Base-by-base conservation (phyloP, 129 eudicot genomes). In the Sambucus nigra region DNA sequence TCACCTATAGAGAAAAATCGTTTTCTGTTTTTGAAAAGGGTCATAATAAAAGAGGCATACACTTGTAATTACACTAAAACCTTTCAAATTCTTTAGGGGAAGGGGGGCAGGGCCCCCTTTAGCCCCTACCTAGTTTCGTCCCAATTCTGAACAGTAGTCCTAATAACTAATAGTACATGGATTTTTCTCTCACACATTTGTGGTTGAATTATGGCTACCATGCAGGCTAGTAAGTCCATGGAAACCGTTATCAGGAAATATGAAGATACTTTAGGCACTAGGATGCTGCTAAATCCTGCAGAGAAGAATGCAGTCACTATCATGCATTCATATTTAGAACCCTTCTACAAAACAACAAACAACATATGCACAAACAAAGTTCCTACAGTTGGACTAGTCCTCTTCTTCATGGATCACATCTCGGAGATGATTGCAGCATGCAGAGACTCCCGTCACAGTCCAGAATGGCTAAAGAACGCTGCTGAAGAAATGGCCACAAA, bases 371-470 rank as follows among this genome's bases (percentile, higher is more conserved):
- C 95, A 25, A 79, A 71, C 69, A 79, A 82, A 47, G 65, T 76
- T 13, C 86, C 80, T 35, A 81, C 98, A 4, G 55, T 89, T 2
- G 98, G 98, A n/a, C 68, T 89, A 27, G 88, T 85, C 42, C 81
- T 89, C 47, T 89, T 89, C 78, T 89, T 89, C 85, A 89, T 89
- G 95, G 98, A 89, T 35, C 95, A 89, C 61, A 84, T 89, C 39
- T 78, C 83, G 2, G 98, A 89, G 55, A 84, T 53, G 48, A 84
- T 89, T 21, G 49, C 78, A n/a, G 64, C 81, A 3, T 81, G 94
- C 51, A 77, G 76, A 64, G 95, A 89, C 40, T 78, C 93, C 33
- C 78, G 80, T 39, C 88, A 84, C 76, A 72, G 44, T 56, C 98
- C 98, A 13, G 95, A 89, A 2, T 89, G 95, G 98, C 84, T 89